A percentile compares a stretch with the other conserved stretches of the same genome.
These are phyloP conservation scores for Paramecium sexaurelia DNA, from an alignment of 73 alveolate genomes.

Conservation along the genomic window DNA sequence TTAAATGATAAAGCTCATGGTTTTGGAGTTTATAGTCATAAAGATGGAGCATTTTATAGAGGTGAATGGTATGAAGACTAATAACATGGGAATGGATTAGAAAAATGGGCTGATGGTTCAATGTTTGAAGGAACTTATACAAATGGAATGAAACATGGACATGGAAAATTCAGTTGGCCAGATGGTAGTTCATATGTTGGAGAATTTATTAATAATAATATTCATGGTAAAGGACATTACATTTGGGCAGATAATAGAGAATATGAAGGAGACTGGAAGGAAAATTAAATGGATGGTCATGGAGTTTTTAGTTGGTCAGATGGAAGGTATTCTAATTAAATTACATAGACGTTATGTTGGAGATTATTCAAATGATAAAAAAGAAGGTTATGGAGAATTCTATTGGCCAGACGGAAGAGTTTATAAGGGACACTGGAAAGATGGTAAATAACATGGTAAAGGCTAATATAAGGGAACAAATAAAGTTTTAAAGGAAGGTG, in stretches of 20 bases:
- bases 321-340: constrained; percentile 5
- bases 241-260: constrained; percentile 72
- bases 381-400: constrained; percentile 74
- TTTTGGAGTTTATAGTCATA: constrained; percentile 74
- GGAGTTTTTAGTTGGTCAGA: constrained; percentile 69
- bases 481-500: constrained; percentile 74
- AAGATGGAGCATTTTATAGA: constrained; percentile 68
- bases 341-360: constrained; percentile 41
- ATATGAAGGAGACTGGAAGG: constrained; percentile 68
- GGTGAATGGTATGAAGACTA: constrained; percentile 71
- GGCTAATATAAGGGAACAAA: constrained; percentile 73
- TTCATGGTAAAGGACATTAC: constrained; percentile 71
- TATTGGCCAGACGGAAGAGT: constrained; percentile 70
- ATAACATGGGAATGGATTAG: constrained; percentile 69
- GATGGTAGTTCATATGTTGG: constrained; percentile 69
- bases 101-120: constrained; percentile 71
- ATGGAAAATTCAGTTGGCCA: constrained; percentile 67
- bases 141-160: constrained; percentile 70
- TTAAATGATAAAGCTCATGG: constrained; percentile 78
- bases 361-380: constrained; percentile 61
- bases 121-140: constrained; percentile 62
- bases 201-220: constrained; percentile 59
- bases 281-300: constrained; percentile 68
- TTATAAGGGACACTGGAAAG: constrained; percentile 72
- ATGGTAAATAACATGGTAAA: constrained; percentile 78